phyloP scores from a whole-genome alignment of 768 basidiomycete species.

The Psilocybe subaeruginosa region DNA sequence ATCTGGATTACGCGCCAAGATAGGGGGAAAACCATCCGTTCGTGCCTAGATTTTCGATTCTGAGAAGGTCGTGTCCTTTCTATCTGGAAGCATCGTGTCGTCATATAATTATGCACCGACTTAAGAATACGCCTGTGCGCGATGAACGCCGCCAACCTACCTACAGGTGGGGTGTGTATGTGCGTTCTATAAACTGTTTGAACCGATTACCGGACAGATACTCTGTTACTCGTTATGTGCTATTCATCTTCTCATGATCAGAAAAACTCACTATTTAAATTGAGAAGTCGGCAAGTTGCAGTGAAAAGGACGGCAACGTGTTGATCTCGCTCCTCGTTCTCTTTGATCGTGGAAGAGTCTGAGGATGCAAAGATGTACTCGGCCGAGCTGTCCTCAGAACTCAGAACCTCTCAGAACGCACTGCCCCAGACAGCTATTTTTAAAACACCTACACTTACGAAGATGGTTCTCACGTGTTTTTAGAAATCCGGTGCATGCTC shows the following conservation, averaged over 20 bases:
- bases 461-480: too few relatives aligned
- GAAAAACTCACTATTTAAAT: not conserved
- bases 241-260: not conserved
- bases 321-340: not conserved
- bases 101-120: not conserved
- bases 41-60: not conserved
- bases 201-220: not conserved
- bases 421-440: too few relatives aligned
- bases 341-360: not conserved
- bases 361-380: not conserved
- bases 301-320: not conserved
- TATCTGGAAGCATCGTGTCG: not conserved
- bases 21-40: not conserved
- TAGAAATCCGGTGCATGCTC: too few relatives aligned
- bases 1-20: slow-evolving; percentile 1
- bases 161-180: not conserved
- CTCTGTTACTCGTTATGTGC: too few relatives aligned
- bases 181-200: not conserved
- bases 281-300: not conserved
- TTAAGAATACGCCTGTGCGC: not conserved
- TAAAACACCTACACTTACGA: too few relatives aligned
- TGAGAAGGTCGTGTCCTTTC: not conserved
- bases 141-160: not conserved
- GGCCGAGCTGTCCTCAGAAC: not conserved
- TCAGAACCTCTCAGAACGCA: too few relatives aligned